Conservation (phyloP, 2,329 filamentous ascomycete genomes). For the Xylariaceae sp. region DNA sequence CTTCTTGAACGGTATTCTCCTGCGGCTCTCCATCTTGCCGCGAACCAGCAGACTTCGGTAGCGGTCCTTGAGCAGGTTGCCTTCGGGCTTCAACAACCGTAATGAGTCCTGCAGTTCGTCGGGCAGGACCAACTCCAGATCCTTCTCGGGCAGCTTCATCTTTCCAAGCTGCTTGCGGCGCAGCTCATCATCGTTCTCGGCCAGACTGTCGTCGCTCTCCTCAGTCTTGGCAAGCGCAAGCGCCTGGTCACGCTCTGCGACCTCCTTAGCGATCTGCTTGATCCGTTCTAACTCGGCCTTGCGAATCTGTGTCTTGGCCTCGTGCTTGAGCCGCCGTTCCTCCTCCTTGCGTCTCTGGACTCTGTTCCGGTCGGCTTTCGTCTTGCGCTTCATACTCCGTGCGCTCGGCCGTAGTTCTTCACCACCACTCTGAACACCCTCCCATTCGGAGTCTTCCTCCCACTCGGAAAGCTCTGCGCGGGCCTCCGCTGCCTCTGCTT, state of each 20-base stretch:
- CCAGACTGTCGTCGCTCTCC: constrained; percentile 45
- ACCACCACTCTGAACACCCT: constrained; percentile 76
- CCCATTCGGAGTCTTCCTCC: constrained; percentile 90
- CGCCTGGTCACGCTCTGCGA: constrained; percentile 52
- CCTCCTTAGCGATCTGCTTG: constrained; percentile 62
- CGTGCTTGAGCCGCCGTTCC: constrained; percentile 70
- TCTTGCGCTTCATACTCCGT: constrained; percentile 81
- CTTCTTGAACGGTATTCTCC: constrained; percentile 73
- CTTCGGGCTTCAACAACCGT: constrained; percentile 81
- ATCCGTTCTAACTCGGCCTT: constrained; percentile 67
- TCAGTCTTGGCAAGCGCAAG: constrained; percentile 41
- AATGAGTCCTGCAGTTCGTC: constrained; percentile 81
- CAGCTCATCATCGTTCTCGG: constrained; percentile 53
- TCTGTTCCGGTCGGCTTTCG: constrained; percentile 78
- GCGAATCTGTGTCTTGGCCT: constrained; percentile 67
- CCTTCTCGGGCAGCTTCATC: constrained; percentile 66
- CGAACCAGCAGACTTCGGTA: constrained; percentile 84
- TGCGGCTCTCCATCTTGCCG: constrained; percentile 81
- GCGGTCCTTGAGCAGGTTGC: constrained; percentile 87
- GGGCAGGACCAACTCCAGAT: constrained; percentile 73
- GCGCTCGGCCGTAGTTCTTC: constrained; percentile 60
- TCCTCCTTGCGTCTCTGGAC: constrained; percentile 84
- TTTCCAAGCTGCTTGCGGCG: constrained; percentile 71
- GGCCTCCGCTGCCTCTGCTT: constrained; percentile 68
- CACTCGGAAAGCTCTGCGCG: constrained; percentile 61